Evolutionary conservation across 1,284 basidiomycete genomes (phyloP).

Genomic region (Mycena citricolor): DNA sequence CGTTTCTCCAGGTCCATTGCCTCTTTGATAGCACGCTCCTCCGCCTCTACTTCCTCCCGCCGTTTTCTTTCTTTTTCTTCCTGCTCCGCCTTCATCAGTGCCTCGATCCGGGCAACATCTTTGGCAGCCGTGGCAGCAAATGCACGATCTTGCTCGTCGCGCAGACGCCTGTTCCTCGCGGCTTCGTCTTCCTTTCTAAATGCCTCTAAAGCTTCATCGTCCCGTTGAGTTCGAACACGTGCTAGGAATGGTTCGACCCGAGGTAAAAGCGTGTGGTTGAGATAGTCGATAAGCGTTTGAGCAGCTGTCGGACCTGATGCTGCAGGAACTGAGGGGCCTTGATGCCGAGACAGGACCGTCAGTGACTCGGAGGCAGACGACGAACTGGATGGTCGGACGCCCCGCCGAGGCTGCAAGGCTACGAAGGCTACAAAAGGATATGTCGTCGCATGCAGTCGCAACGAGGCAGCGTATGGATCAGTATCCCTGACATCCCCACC

Average conservation of each 20-base stretch:
- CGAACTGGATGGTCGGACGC: conserved; percentile 35
- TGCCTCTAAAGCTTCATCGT: too few relatives aligned
- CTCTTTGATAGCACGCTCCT: conserved; percentile 24
- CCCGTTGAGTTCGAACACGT: conserved; percentile 50
- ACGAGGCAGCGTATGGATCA: conserved; percentile 84
- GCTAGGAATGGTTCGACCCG: conserved; percentile 75
- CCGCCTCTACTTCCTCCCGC: too few relatives aligned
- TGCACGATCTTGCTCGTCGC: conserved; percentile 83
- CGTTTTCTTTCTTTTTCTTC: too few relatives aligned
- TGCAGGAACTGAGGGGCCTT: too few relatives aligned
- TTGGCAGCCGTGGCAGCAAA: conserved; percentile 63
- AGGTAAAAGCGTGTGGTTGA: conserved; percentile 72
- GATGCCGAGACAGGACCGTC: conserved; percentile 80
- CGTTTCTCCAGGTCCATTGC: conserved; percentile 30
- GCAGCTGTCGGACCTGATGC: conserved; percentile 55
- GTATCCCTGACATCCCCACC: conserved; percentile 75
- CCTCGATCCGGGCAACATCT: conserved; percentile 72
- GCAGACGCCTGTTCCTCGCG: conserved; percentile 65
- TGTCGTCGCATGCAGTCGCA: conserved; percentile 86
- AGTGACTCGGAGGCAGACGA: conserved; percentile 53
- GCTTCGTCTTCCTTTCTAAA: conserved; percentile 46
- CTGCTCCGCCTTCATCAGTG: conserved; percentile 49
- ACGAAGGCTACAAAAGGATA: conserved; percentile 93
- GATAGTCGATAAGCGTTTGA: conserved; percentile 59
- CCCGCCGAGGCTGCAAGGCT: conserved; percentile 75